A percentile compares a stretch with the other conserved stretches of the same genome.
Conservation (phyloP, 352 stramenopile species). For the Detonula confervacea region DNA sequence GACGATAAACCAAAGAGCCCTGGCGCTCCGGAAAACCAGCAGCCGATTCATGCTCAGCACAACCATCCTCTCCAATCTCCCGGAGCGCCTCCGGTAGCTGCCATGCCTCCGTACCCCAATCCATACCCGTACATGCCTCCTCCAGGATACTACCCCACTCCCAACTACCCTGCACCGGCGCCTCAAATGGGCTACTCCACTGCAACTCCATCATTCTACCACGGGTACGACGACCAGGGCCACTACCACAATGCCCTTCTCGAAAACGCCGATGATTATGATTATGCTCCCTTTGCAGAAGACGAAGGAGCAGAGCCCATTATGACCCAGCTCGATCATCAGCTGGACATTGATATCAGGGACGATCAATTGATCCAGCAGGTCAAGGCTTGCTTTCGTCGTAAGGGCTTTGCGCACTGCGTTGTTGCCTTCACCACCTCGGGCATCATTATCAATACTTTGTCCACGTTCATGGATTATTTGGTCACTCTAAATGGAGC, state of each 20-base stretch:
- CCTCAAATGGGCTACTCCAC: conserved; percentile 26
- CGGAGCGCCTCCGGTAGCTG: background rate
- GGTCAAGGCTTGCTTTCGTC: conserved; percentile 74
- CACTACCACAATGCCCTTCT: conserved; percentile 57
- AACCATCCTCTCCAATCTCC: conserved; percentile 6
- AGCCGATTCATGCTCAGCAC: background rate
- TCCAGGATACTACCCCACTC: background rate
- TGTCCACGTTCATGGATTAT: conserved; percentile 86
- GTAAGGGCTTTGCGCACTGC: conserved; percentile 77
- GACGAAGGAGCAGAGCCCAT: conserved; percentile 76
- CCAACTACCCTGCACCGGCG: background rate
- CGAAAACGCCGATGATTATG: conserved; percentile 27
- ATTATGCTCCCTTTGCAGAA: conserved; percentile 9
- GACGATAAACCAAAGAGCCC: background rate
- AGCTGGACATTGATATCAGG: conserved; percentile 83
- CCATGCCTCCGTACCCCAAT: conserved; percentile 8
- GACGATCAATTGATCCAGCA: conserved; percentile 83
- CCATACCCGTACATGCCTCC: conserved; percentile 21
- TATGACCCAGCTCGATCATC: conserved; percentile 71
- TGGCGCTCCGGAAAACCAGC: background rate
- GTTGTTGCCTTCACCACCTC: conserved; percentile 79
- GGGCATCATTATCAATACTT: conserved; percentile 84
- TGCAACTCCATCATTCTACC: conserved; percentile 37
- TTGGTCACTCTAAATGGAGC: conserved; percentile 79
- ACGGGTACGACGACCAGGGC: conserved; percentile 49